Evolutionary conservation across 2,329 filamentous ascomycete species (phyloP).

Genomic region (Pyricularia pennisetigena): DNA sequence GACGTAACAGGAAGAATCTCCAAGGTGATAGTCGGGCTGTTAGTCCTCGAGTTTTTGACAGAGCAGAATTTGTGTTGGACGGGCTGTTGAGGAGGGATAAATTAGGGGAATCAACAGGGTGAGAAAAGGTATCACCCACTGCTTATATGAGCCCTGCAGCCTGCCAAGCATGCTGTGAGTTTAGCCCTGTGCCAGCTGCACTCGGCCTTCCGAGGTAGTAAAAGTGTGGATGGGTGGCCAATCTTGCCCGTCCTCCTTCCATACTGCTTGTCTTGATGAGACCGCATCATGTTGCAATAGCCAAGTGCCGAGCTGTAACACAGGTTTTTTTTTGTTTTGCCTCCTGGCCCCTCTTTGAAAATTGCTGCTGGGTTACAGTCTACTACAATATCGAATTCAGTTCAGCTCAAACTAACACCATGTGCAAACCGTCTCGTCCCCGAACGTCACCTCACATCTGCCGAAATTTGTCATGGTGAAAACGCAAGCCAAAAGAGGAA

Average conservation of each 20-base stretch:
- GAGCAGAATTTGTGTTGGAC: too few species aligned
- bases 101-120: neutral
- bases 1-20: neutral
- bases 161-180: neutral
- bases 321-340: neutral
- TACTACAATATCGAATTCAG: too few species aligned
- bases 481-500: neutral
- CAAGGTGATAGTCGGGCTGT: neutral
- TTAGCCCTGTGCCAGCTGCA: neutral
- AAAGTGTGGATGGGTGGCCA: neutral
- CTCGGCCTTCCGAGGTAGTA: neutral
- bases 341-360: neutral
- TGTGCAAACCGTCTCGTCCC: too few species aligned
- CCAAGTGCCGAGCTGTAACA: neutral
- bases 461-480: neutral
- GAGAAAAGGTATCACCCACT: neutral
- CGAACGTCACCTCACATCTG: neutral
- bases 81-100: neutral
- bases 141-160: neutral
- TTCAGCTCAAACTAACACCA: too few species aligned
- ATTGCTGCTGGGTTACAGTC: neutral
- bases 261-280: neutral
- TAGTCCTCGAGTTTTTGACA: neutral
- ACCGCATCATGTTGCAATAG: neutral
- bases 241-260: neutral